Evolutionary conservation across 441 rosid genomes (phyloP), one percentile per base, ranked within the genome.

Genomic region (Metrosideros polymorpha): DNA sequence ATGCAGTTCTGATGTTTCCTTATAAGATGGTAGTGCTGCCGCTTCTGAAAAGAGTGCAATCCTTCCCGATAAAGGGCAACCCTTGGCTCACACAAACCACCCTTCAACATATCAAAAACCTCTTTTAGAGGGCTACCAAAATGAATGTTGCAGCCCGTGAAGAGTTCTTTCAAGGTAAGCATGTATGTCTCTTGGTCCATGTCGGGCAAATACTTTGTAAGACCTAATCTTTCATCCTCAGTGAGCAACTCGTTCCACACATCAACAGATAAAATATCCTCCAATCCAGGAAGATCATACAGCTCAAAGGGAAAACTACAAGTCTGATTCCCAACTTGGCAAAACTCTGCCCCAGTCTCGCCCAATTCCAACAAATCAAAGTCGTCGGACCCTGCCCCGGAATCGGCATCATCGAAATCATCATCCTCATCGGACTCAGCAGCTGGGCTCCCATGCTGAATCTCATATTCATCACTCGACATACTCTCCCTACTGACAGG

Each of bases 301-400:
- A 97, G 88, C 91, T 95, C 99, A 24, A 98, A 94, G 82, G 99
- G 99, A 86, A 97, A 89, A 87, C 94, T 92, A 90, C 99, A 98
- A 66, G 99, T 97, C 25, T 89, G 91, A 87, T 92, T 92, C 89
- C 95, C 99, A 29, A 96, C 91, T 88, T 95, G 99, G 76, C 99
- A 97, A 85, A 98, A 98, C 91, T 98, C 99, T 3, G 98, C 93
- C 53, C 98, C 93, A 2, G 98, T 93, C 86, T 98, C 99, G 5
- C 99, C 98, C 77, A 98, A 88, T 89, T 98, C 99, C 88, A 98
- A 92, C 91, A 98, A 92, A 92, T 98, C 99, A 88, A 94, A 98
- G 88, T 98, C 99, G 88, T 98, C 99, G 10, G 99, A 98, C 83
- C 99, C 99, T 1, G 98, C 99, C 82, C 99, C 99, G 0, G 99